Evolutionary conservation across 345 rosid species (phyloP), one percentile per base, ranked within the genome.

Genomic region (Ricinus communis): DNA sequence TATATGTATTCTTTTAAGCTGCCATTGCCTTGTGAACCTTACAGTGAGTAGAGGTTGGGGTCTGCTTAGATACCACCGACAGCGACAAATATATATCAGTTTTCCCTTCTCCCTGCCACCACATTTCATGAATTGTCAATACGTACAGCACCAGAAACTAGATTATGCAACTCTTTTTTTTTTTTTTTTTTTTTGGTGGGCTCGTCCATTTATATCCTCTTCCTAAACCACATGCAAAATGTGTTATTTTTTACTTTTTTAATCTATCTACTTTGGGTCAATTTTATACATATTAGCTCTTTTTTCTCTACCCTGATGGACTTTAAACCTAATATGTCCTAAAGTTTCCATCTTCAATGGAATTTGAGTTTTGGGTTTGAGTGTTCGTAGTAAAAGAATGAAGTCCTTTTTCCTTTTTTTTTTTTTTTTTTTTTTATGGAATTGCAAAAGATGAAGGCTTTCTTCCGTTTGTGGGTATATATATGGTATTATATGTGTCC

Each of bases 21-120:
- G 62, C 53, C 54, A 69, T 11, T 57, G 40, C 5, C 40, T 46
- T 22, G 43, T 70, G 28, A 33, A 31, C 43, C 31, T n/a, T 14
- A 24, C 59, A 52, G 61, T 25, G 28, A 43, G 65, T 56, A 24
- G 71, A 66, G 64, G 66, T 16, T 27, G 64, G 55, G 64, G 56
- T 45, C 31, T 73, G 71, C 58, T 49, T 33, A n/a, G 51, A 58
- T 10, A 47, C 40, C 71, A 19, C 66, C 71, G 60, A 73, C 77
- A 58, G 61, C 45, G 71, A 66, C 66, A 66, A 43, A 73, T 57
- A 36, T 60, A n/a, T 14, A 27, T 67, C 30, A n/a, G 54, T 4
- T 3, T 9, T 41, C 28, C 8, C 7, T 40, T 13, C 27, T 57
- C 30, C 15, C 68, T 31, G 30, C 72, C 53, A 50, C 71, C 47